Conservation (phyloP, 805 yeast species). For the Metschnikowia reukaufii region DNA sequence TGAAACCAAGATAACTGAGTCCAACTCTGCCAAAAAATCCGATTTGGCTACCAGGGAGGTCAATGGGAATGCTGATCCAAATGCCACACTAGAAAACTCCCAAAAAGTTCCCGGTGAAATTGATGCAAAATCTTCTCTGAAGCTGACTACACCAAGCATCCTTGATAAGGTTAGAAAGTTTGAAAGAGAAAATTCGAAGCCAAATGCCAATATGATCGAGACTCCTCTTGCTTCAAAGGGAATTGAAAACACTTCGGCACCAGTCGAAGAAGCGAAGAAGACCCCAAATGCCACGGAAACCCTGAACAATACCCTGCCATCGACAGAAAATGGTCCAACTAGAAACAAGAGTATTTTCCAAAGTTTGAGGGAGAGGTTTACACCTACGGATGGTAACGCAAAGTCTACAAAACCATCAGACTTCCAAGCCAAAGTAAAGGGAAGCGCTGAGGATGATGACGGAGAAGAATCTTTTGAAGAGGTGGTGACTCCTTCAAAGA, state of each 20-base stretch:
- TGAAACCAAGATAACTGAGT: not conserved
- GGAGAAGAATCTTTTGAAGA: not conserved
- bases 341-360: slow-evolving; percentile 35
- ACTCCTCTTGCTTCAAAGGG: not conserved
- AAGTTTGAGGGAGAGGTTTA: slow-evolving; percentile 32
- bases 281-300: not conserved
- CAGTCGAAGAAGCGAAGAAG: not conserved
- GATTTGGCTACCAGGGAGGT: not conserved
- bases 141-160: slow-evolving; percentile 7
- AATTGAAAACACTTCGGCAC: not conserved
- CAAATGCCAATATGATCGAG: not conserved
- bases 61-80: not conserved
- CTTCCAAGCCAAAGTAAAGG: not conserved
- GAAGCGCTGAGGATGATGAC: not conserved
- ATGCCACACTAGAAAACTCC: not conserved
- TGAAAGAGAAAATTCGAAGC: not conserved
- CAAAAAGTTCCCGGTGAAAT: not conserved
- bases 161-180: slow-evolving; percentile 11
- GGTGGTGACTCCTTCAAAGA: not conserved
- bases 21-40: not conserved
- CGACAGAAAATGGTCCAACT: slow-evolving; percentile 14
- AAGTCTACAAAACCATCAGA: not conserved
- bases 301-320: slow-evolving; percentile 1
- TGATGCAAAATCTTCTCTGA: not conserved
- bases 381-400: slow-evolving; percentile 12